These are phyloP conservation scores for Coniosporium uncinatum DNA, from an alignment of 2,329 filamentous ascomycete species.

Conservation along the genomic window DNA sequence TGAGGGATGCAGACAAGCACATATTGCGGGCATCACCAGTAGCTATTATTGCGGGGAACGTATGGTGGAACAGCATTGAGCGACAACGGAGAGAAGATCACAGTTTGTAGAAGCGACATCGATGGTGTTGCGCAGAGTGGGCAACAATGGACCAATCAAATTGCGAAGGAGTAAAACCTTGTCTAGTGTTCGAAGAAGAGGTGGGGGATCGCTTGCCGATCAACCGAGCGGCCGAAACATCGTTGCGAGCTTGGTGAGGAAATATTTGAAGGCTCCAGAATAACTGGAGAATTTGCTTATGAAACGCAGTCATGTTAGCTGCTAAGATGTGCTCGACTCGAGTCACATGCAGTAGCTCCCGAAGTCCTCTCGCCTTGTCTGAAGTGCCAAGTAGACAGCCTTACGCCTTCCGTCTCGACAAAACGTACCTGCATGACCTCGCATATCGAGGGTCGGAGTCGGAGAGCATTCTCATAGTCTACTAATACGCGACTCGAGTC, in stretches of 20 bases:
- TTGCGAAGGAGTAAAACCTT: no score
- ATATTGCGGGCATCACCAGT: no score
- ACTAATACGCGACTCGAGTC: slow-evolving; percentile 48
- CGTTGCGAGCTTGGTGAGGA: no score
- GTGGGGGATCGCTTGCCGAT: not conserved
- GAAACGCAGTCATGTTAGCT: not conserved
- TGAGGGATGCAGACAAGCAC: no score
- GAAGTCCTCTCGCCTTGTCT: not conserved
- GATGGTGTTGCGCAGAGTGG: no score
- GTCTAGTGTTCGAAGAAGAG: not conserved
- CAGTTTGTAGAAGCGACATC: no score
- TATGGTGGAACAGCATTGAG: no score
- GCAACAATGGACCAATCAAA: no score
- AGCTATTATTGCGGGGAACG: no score
- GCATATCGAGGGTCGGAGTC: no score
- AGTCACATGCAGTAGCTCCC: not conserved
- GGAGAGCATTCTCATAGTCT: no score
- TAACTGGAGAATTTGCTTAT: not conserved
- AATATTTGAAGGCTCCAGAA: not conserved
- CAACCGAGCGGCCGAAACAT: not conserved
- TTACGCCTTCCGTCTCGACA: not conserved
- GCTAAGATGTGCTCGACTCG: not conserved
- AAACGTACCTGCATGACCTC: not conserved
- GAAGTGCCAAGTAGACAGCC: not conserved
- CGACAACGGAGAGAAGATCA: no score